These are phyloP conservation scores for Tylopilus subfusipes DNA, from an alignment of 768 basidiomycete species.

Conservation along the genomic window DNA sequence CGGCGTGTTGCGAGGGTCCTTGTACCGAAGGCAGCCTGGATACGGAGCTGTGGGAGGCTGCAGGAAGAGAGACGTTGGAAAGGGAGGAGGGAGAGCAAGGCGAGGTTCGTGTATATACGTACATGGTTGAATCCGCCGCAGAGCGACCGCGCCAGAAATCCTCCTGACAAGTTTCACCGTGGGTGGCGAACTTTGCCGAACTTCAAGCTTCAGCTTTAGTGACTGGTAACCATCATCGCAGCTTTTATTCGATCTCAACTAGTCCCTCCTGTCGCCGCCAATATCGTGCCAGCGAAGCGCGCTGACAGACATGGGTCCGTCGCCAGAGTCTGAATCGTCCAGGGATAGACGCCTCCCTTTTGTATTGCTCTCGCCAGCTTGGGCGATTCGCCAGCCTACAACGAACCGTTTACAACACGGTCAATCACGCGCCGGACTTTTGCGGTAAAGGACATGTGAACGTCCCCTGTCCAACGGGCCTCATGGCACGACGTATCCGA, in stretches of 20 bases:
- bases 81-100: neutral
- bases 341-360: conserved; percentile 10
- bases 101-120: conserved; percentile 13
- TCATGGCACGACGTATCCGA: conserved; percentile 12
- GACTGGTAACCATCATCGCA: neutral
- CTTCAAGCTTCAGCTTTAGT: no score
- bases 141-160: conserved; percentile 11
- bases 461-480: neutral
- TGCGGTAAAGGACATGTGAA: neutral
- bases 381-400: conserved; percentile 3
- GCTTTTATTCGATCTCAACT: neutral
- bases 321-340: conserved; percentile 3
- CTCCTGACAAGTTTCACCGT: conserved; percentile 20
- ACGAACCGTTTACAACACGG: neutral
- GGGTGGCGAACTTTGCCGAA: no score
- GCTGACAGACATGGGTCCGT: neutral
- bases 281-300: neutral
- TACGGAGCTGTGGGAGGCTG: no score
- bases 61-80: no score
- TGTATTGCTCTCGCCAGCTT: neutral
- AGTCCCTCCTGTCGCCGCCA: neutral
- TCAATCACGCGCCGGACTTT: conserved; percentile 3
- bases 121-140: conserved; percentile 10
- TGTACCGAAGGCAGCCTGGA: no score
- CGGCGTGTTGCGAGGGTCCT: conserved; percentile 11